Evolutionary conservation across 2,329 filamentous ascomycete genomes (phyloP), one percentile per base, ranked within the genome.

Genomic region (Bisporella sp.): DNA sequence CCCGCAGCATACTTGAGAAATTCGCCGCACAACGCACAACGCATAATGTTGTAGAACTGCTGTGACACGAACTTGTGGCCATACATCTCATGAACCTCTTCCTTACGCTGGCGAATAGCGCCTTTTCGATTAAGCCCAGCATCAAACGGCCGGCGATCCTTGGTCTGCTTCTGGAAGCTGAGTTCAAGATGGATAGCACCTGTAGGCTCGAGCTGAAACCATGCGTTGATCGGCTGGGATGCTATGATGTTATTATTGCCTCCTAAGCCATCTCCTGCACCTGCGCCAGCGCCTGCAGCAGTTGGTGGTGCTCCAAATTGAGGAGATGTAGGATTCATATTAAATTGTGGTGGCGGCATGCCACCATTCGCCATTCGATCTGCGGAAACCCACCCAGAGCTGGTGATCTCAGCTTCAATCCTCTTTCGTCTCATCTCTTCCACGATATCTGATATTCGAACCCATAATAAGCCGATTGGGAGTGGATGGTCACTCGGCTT

Each of bases 31-130:
- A 97, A 82, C 11, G 93, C 93, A 71, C 93, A 99, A 55, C 93
- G 92, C 93, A 99, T 99, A 66, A 99, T 96, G 77, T 97, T 99
- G 83, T 97, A 99, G 71, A 99, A 99, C 69, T 96, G 93, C 68
- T 96, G 91, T 64, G 93, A 88, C 50, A 97, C 85, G 66, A 99
- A 99, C 72, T 97, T 99, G 83, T 99, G 93, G 45, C 93, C 93
- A 67, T 96, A 96, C 76, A 96, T 96, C 73, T 99, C 93, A 72
- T 96, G 89, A 4, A 99, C 85, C 64, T 97, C 91, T 69, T 99
- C 93, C 74, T 99, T 99, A 65, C 89, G 89, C 71, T 99, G 92
- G 59, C 93, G 89, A 59, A 99, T 90, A 57, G 93, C 93, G 64
- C 92, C 93, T 72, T 96, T 95, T 66, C 93, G 87, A 57, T 89